Base-by-base conservation (phyloP, 345 rosid genomes). In the Moricandia arvensis region DNA sequence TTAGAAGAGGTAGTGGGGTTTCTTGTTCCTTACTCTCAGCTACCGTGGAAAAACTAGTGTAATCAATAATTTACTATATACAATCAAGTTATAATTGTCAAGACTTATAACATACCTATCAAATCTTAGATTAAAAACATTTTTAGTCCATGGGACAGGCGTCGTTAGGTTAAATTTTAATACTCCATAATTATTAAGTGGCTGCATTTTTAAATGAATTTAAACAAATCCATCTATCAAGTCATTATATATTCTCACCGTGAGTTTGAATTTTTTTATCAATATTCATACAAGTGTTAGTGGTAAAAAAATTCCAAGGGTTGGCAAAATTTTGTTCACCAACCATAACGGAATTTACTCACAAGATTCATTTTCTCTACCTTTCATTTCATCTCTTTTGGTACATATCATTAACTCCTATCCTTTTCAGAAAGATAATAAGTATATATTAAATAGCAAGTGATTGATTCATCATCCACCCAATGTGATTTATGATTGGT, bases 311-410 rank as follows among this genome's bases (percentile, higher is more conserved):
- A 29, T 30, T 82, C 5, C 71, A 26, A 54, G 70, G 81, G 81
- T 83, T 77, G 83, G 82, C 81, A 67, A 69, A 69, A 63, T 76
- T 80, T 76, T 72, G 85, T 77, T 82, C 66, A 82, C 85, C 85
- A 75, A 85, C 83, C 83, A 77, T 83, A 78, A 80, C 83, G 68
- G 77, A 79, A 72, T 76, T 76, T 51, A 76, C 75, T 41, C 74
- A 69, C 59, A 76, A 30, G 49, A 53, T 76, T 63, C 70, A 76
- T 69, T n/a, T 38, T 76, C 62, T 76, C 47, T 18, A 30, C 65
- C 70, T 76, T 54, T 75, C 38, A 60, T 62, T 68, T 69, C 69
- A 69, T 69, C 74, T 76, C 38, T 13, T 76, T 70, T 70, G 75
- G 66, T 69, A 57, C 53, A 63, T 41, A 61, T 69, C 75, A 76